These are phyloP conservation scores for Kregervanrija fluxuum DNA, from an alignment of 805 yeast species.

Conservation along the genomic window DNA sequence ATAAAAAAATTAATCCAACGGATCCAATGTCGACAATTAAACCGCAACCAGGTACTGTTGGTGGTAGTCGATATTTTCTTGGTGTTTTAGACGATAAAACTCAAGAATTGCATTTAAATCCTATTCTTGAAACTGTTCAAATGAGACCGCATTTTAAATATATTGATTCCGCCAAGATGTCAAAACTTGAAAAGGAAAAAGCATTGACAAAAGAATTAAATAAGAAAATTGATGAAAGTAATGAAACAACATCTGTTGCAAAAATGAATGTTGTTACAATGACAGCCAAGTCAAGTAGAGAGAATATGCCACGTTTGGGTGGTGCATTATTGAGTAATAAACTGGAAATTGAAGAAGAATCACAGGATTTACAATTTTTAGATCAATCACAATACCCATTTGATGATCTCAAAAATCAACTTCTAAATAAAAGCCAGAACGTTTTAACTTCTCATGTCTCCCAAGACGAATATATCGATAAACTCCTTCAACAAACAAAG, in stretches of 20 bases:
- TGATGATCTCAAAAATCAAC: slow-evolving; percentile 2
- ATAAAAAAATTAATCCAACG: neutral
- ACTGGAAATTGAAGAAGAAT: slow-evolving; percentile 53
- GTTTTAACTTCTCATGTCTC: slow-evolving; percentile 18
- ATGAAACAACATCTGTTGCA: slow-evolving; percentile 16
- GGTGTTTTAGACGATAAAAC: slow-evolving; percentile 29
- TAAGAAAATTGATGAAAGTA: slow-evolving; percentile 33
- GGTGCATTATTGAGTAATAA: slow-evolving; percentile 66
- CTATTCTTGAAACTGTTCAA: slow-evolving; percentile 65
- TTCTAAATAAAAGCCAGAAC: slow-evolving; percentile 6
- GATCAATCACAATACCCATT: slow-evolving; percentile 2
- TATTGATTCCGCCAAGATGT: slow-evolving; percentile 45
- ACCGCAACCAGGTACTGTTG: slow-evolving; percentile 14
- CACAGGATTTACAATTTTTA: slow-evolving; percentile 17
- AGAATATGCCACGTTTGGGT: slow-evolving; percentile 52
- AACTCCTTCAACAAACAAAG: slow-evolving; percentile 20
- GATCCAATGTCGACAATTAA: slow-evolving; percentile 7
- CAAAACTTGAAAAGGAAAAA: slow-evolving; percentile 35
- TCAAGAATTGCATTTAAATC: slow-evolving; percentile 51
- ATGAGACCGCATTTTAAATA: slow-evolving; percentile 76
- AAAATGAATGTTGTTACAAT: slow-evolving; percentile 49
- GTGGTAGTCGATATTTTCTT: slow-evolving; percentile 31
- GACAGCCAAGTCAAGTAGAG: slow-evolving; percentile 61
- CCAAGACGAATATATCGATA: slow-evolving; percentile 27
- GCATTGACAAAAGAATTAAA: slow-evolving; percentile 30